Base-by-base conservation (phyloP, 768 basidiomycete species). In the Leucosporidium creatinivorum region DNA sequence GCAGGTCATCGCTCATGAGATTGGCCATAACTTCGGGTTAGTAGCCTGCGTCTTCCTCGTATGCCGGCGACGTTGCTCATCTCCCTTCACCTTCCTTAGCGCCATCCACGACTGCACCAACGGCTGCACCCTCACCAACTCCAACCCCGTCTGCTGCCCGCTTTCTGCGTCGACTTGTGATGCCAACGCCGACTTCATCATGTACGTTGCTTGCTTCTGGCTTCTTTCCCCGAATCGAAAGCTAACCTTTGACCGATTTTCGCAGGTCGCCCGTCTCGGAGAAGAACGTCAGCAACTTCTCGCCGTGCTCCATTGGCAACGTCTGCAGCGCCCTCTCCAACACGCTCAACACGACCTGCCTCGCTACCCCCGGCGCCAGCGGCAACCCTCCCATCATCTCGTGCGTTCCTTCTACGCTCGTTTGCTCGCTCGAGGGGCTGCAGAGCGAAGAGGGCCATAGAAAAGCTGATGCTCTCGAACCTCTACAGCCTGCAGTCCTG, bases 1-100 rank as follows among this genome's bases (percentile, higher is more conserved):
- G 86, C 87, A 89, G 77, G 87, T 89, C 58, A 81, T 90, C 36
- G 83, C 88, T 28, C 89, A 91, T 77, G 89, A 91, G 77, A 88
- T 86, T 65, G 89, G 89, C 21, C 88, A 89, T 77, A 93, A 91
- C 75, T 91, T 93, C 78, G 90, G 91, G 39, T 44, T 6, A 6
- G 39, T 44, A 10, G 39, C 15, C 39, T 44, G 33, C 33, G 33
- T 44, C 33, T 12, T 5, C 39, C 39, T 44, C 39, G 13, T 17
- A 9, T 13, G 8, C 15, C 39, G 39, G 39, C 39, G 39, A 7
- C 15, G 39, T 17, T 13, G 39, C 39, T 44, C 8, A 44, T 13
- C 39, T 6, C 15, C 2, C 39, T 33, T 10, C 33, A 10, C 4
- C 33, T 44, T 44, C 15, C 33, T 5, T 12, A 44, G 39, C 57